Conservation (phyloP, 2,329 filamentous ascomycete species). For the Penicillium sp. region DNA sequence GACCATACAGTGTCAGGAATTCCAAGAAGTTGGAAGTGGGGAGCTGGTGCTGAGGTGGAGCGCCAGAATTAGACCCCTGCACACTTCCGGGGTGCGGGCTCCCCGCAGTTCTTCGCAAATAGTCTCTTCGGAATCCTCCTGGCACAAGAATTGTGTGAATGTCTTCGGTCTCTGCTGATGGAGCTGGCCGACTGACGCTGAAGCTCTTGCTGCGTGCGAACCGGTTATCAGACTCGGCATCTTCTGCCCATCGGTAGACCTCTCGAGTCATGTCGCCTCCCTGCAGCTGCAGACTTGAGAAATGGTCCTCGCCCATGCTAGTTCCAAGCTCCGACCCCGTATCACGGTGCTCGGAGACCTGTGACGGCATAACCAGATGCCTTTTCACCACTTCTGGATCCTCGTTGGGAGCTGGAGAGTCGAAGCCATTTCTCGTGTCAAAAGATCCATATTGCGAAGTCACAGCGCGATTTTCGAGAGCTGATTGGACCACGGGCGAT, state of each 20-base stretch:
- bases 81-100: conserved; percentile 57
- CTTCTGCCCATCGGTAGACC: conserved; percentile 96
- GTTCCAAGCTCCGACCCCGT: conserved; percentile 37
- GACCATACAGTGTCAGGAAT: conserved; percentile 90
- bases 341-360: conserved; percentile 37
- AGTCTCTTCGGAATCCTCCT: conserved; percentile 90
- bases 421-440: conserved; percentile 56
- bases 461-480: conserved; percentile 50
- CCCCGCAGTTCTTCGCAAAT: conserved; percentile 72
- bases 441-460: conserved; percentile 84
- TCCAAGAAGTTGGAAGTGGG: conserved; percentile 94
- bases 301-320: conserved; percentile 66
- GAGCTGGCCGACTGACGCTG: conserved; percentile 71
- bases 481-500: conserved; percentile 58
- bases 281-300: conserved; percentile 89
- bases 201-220: conserved; percentile 86
- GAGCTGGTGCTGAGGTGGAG: conserved; percentile 56
- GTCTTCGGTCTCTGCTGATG: conserved; percentile 77
- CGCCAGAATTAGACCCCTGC: conserved; percentile 38
- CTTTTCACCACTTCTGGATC: conserved; percentile 89
- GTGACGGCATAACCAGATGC: conserved; percentile 75
- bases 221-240: conserved; percentile 67
- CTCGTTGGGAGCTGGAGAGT: conserved; percentile 64
- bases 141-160: conserved; percentile 91
- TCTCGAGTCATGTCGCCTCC: conserved; percentile 92